Evolutionary conservation across 2,329 filamentous ascomycete genomes (phyloP), one percentile per base, ranked within the genome.

Genomic region (Incumbomyces delicatus): DNA sequence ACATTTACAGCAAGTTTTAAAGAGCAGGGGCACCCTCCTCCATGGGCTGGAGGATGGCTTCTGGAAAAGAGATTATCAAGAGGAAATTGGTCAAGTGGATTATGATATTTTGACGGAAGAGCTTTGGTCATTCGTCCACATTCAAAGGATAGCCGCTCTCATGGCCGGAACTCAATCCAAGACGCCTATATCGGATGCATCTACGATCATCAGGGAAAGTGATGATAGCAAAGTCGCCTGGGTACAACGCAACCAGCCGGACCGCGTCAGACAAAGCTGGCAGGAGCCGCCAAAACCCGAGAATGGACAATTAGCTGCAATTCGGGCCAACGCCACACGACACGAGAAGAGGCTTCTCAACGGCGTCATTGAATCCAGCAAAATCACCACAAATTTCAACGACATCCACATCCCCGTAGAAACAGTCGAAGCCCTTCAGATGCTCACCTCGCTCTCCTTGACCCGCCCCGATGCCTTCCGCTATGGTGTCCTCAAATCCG

Each of bases 391-490:
- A 0, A 94, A 87, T 0, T 98, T 96, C 61, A 74, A 78, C 18
- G 85, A 95, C 61, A 84, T 98, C 16, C 87, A 94, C 57, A 87
- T 83, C 1, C 81, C 88, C 0, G 66, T 74, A 0, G 87, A 89
- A 50, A 95, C 87, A 2, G 84, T 94, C 27, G 86, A 92, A 17
- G 85, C 89, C 1, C 74, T 98, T 46, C 88, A 90, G 62, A 87
- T 87, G 4, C 75, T 96, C 42, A 98, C 92, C 0, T 87, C 86
- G 1, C 72, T 98, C 14, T 92, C 89, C 0, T 73, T 98, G 4
- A 73, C 87, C 42, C 81, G 90, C 0, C 92, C 92, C 0, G 89
- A 96, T 52, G 90, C 89, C n/a, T 98, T 96, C 66, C 82, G 81
- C 10, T 98, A 98, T 57, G 92, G 92, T 65, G 87, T 98, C 3